Evolutionary conservation across 2,329 filamentous ascomycete species (phyloP).

Genomic region (Beauveria caledonica): DNA sequence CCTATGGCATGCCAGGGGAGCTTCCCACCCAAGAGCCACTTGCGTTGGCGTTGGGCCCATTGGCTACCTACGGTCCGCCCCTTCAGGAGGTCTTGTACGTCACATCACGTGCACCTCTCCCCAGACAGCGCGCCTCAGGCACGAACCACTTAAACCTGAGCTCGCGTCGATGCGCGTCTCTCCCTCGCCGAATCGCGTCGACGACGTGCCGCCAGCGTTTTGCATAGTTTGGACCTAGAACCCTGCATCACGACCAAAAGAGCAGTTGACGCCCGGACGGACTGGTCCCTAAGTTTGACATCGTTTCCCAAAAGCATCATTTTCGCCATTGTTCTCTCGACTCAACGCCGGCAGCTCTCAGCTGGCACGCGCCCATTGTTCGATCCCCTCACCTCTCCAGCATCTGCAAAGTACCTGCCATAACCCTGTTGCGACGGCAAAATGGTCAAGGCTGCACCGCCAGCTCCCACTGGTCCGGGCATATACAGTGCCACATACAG

Average conservation of each 20-base stretch:
- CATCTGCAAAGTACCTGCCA: neutral
- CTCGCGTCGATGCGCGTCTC: slow-evolving; percentile 32
- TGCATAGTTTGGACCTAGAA: slow-evolving; percentile 20
- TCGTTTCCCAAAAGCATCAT: neutral
- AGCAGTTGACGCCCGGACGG: neutral
- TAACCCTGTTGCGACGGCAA: slow-evolving; percentile 16
- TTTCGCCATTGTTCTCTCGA: neutral
- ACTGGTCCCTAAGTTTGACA: neutral
- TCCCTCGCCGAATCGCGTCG: slow-evolving; percentile 26
- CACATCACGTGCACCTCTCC: slow-evolving; percentile 23
- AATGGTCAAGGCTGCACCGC: slow-evolving; percentile 40
- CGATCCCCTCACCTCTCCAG: neutral
- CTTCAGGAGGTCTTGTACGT: slow-evolving; percentile 20
- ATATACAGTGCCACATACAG: slow-evolving; percentile 64
- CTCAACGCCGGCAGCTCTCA: neutral
- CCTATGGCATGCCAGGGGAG: slow-evolving; percentile 9
- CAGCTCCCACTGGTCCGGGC: slow-evolving; percentile 30
- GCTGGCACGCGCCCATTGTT: neutral
- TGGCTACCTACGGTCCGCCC: slow-evolving; percentile 10
- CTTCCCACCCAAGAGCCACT: slow-evolving; percentile 7
- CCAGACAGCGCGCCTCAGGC: slow-evolving; percentile 24
- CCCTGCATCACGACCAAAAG: slow-evolving; percentile 10
- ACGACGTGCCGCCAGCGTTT: slow-evolving; percentile 26
- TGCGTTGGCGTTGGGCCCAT: slow-evolving; percentile 17
- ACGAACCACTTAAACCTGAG: slow-evolving; percentile 27